Conservation (phyloP, 2,329 filamentous ascomycete genomes). For the Alternaria brassicae region DNA sequence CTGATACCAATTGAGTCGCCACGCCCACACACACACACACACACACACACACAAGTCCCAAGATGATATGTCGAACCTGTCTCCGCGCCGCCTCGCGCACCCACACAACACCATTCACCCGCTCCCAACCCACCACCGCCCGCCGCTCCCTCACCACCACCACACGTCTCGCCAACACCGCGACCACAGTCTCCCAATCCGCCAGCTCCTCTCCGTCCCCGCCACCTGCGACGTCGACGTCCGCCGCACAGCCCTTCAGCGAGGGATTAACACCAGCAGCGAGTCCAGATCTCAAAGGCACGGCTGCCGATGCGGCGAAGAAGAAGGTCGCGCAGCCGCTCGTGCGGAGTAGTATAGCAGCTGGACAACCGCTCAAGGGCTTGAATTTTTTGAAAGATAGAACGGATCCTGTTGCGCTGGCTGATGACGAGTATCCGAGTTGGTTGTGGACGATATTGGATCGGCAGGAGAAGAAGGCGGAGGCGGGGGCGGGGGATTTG, state of each 20-base stretch:
- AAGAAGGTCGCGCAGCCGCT: slow-evolving; percentile 43
- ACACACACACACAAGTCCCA: slow-evolving; percentile 18
- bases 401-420: slow-evolving; percentile 74
- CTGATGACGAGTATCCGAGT: slow-evolving; percentile 77
- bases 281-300: slow-evolving; percentile 32
- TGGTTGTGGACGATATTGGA: slow-evolving; percentile 82
- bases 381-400: slow-evolving; percentile 80
- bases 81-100: slow-evolving; percentile 43
- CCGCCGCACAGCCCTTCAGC: slow-evolving; percentile 56
- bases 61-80: slow-evolving; percentile 52
- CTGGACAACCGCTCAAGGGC: slow-evolving; percentile 74
- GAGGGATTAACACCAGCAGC: slow-evolving; percentile 45
- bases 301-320: slow-evolving; percentile 31
- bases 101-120: slow-evolving; percentile 13
- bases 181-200: slow-evolving; percentile 33
- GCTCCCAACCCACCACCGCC: slow-evolving; percentile 17
- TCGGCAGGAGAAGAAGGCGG: slow-evolving; percentile 62
- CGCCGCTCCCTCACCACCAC: slow-evolving; percentile 41
- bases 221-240: slow-evolving; percentile 54
- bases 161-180: slow-evolving; percentile 26
- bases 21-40: slow-evolving; percentile 1
- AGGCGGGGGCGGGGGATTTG: slow-evolving; percentile 70
- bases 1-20: slow-evolving; percentile 12
- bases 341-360: slow-evolving; percentile 61
- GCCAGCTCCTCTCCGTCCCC: slow-evolving; percentile 41